Evolutionary conservation across 805 yeast genomes (phyloP), one percentile per base, ranked within the genome.

Genomic region (Trichomonascus vanleenenianus): DNA sequence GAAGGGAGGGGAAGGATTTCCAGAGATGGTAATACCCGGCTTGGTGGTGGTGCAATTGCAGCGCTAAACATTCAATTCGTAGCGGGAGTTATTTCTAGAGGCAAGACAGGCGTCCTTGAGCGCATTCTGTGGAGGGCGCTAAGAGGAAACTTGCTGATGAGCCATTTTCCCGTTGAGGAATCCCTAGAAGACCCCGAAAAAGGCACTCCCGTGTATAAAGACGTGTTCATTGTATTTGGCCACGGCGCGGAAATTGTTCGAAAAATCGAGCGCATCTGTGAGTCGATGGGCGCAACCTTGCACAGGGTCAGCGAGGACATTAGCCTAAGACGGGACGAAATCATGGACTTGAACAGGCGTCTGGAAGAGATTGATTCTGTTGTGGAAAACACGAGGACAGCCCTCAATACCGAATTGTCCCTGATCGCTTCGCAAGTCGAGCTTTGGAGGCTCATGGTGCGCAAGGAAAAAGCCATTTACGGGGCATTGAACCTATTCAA

Each of bases 91-190:
- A 82, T 93, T 40, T 74, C 79, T 36, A 75, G 94, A 53, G 75
- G 73, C 7, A 85, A 83, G 57, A 73, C 85, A 30, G 76, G 72
- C 14, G 70, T 82, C 1, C 69, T 93, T 49, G 91, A 89, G 61
- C 83, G 80, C 53, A 86, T 93, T 47, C 69, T 93, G 40, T 93
- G 96, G 95, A 78, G 99, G 67, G 79, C 85, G 9, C 73, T 93
- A 49, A 79, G 98, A 63, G 98, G 98, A 60, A 93, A 93, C 62
- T 69, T 93, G 52, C 85, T 75, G 60, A 79, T 89, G 64, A 80
- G 82, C 54, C 76, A 83, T 52, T 75, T 76, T 42, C 89, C 86
- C 51, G 76, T 88, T 44, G 76, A 76, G 2, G 83, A 82, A 54
- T 74, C 79, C 19, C 64, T 85, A 39, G 73, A 73, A 53, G 91